phyloP scores from a whole-genome alignment of 2,329 filamentous ascomycete genomes.

The Paraconiothyrium sp. region DNA sequence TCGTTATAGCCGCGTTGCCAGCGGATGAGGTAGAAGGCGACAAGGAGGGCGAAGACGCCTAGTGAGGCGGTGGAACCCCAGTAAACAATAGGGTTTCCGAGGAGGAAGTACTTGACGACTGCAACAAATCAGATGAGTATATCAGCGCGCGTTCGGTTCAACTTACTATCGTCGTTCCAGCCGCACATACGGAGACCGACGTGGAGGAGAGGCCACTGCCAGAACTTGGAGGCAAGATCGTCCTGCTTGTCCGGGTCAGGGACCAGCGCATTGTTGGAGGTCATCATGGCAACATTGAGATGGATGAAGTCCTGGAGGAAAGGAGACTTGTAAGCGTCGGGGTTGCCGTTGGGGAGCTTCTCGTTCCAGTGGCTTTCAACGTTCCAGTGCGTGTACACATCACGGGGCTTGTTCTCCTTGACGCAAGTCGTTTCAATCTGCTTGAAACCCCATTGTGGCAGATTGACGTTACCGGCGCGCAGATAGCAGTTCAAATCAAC shows the following conservation, averaged over 20 bases:
- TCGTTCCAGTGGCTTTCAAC: conserved; percentile 95
- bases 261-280: conserved; percentile 97
- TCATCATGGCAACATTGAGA: conserved; percentile 99
- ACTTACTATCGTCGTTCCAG: conserved; percentile 83
- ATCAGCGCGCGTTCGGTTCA: neutral
- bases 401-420: conserved; percentile 89
- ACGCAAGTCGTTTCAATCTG: conserved; percentile 97
- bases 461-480: conserved; percentile 91
- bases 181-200: conserved; percentile 98
- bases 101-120: conserved; percentile 95
- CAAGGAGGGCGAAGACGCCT: conserved; percentile 74
- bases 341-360: conserved; percentile 86
- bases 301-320: conserved; percentile 98
- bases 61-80: conserved; percentile 90
- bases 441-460: conserved; percentile 99
- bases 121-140: conserved; percentile 24
- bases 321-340: conserved; percentile 92
- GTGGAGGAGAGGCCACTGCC: conserved; percentile 97
- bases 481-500: conserved; percentile 88
- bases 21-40: conserved; percentile 86
- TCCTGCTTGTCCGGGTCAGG: conserved; percentile 99
- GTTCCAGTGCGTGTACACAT: conserved; percentile 99
- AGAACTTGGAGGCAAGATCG: conserved; percentile 93
- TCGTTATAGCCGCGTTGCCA: conserved; percentile 96
- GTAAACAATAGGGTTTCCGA: conserved; percentile 95